A percentile compares a stretch with the other conserved stretches of the same genome.
phyloP scores from a whole-genome alignment of 805 yeast genomes.

The Torulaspora delbrueckii region DNA sequence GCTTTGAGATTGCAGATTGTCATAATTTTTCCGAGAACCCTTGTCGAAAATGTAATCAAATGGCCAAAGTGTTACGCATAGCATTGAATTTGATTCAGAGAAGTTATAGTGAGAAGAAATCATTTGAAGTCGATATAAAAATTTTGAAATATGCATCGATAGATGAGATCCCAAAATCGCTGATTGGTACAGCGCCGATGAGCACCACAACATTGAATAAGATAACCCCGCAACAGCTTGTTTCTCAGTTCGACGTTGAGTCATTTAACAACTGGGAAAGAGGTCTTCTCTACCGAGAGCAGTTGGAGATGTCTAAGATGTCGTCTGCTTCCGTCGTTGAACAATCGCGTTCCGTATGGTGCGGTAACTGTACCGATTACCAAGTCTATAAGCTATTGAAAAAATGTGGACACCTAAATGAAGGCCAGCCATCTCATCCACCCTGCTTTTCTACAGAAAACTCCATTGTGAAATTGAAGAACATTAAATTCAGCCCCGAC shows the following conservation, averaged over 20 bases:
- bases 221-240: slow-evolving; percentile 19
- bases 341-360: slow-evolving; percentile 51
- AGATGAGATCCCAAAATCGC: slow-evolving; percentile 19
- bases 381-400: slow-evolving; percentile 36
- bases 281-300: slow-evolving; percentile 66
- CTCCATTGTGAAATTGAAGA: slow-evolving; percentile 44
- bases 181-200: slow-evolving; percentile 28
- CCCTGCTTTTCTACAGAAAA: slow-evolving; percentile 48
- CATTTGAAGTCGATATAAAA: slow-evolving; percentile 3
- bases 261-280: slow-evolving; percentile 59
- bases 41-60: slow-evolving; percentile 21
- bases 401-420: slow-evolving; percentile 5
- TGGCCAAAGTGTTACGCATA: slow-evolving; percentile 40
- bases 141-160: slow-evolving; percentile 14
- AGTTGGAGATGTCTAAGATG: slow-evolving; percentile 78
- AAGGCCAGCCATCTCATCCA: slow-evolving; percentile 26
- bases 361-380: slow-evolving; percentile 77
- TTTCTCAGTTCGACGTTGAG: slow-evolving; percentile 38
- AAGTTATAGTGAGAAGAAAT: slow-evolving; percentile 4
- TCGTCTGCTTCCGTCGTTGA: slow-evolving; percentile 65
- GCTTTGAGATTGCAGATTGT: slow-evolving; percentile 43
- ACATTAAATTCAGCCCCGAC: slow-evolving; percentile 19
- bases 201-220: slow-evolving; percentile 14
- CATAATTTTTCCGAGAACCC: slow-evolving; percentile 12
- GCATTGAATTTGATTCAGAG: slow-evolving; percentile 38